Base-by-base conservation (phyloP, 1,284 basidiomycete genomes). In the Tilletia indica region DNA sequence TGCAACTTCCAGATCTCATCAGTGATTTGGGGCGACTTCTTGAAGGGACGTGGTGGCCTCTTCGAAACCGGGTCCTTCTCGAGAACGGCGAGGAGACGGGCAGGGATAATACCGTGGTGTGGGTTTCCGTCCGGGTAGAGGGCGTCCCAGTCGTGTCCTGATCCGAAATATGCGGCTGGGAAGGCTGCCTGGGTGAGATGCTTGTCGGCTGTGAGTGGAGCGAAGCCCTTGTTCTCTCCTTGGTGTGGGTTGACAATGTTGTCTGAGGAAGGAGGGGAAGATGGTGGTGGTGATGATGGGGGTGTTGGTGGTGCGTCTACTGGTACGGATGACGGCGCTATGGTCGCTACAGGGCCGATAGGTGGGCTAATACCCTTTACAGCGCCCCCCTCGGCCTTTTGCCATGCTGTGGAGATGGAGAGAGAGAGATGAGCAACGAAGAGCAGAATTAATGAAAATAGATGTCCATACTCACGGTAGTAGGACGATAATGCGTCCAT, bases 61-160 rank as follows among this genome's bases (percentile, higher is more conserved):
- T 45, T 19, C 6, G 51, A 47, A 2, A 36, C 36, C 5, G 80
- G 80, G 3, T 75, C 73, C 11, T 69, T 49, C 9, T 73, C 70
- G 19, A 81, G 71, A 11, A 79, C 11, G 12, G 31, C 19, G 31
- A 76, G 71, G 34, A 78, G 70, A 25, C 71, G 69, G 0, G 71
- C 70, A 0, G 77, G 74, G 9, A 80, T 61, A 67, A 78, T 76
- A 49, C 80, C 80, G 4, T 74, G 74, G 68, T 81, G 80, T 2
- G 80, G 80, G 36, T 81, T 71, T 14, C 69, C 68, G 48, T 76
- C 67, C n/a, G 70, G 68, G 73, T 79, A 78, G 38, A 51, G 21
- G 19, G 42, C 38, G 16, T 54, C 19, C 42, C 49, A 39, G 21
- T 68, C 12, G 19, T 14, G 38, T 49, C 1, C 11, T 45, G 11